Percentiles rank a stretch among this genome's conserved stretches.
phyloP scores from a whole-genome alignment of 140 eudicot genomes.

The Anethum foeniculum region DNA sequence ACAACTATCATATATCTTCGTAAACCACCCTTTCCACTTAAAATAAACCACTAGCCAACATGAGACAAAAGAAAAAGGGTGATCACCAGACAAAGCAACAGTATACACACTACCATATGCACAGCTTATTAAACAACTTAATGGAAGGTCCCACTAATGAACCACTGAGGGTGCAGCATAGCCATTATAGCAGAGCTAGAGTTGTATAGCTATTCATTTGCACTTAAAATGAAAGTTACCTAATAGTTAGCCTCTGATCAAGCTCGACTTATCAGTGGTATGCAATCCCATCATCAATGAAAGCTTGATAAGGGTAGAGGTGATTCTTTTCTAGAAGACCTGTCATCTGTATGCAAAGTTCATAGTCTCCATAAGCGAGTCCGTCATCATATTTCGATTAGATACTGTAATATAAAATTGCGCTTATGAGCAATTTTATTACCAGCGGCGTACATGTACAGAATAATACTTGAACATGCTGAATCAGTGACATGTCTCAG shows the following conservation, averaged over 20 bases:
- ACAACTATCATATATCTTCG: background rate
- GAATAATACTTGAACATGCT: background rate
- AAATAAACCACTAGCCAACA: conserved; percentile 22
- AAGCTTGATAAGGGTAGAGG: background rate
- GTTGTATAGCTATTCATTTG: conserved; percentile 13
- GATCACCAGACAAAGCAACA: conserved; percentile 27
- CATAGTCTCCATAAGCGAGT: conserved; percentile 9
- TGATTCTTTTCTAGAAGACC: background rate
- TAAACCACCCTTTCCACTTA: conserved; percentile 13
- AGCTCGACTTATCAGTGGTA: background rate
- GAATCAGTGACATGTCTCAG: background rate
- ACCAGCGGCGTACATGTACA: background rate
- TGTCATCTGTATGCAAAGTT: conserved; percentile 9
- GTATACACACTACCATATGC: conserved; percentile 40
- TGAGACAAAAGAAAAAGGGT: conserved; percentile 17
- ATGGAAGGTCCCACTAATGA: conserved; percentile 42
- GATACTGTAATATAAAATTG: background rate
- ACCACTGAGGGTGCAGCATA: conserved; percentile 50
- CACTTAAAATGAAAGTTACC: conserved; percentile 19
- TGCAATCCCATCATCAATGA: background rate
- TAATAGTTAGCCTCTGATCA: background rate
- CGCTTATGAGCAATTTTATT: background rate
- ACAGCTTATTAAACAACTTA: conserved; percentile 17
- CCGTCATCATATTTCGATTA: background rate
- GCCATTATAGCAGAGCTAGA: conserved; percentile 26